Percentiles rank a stretch among this genome's conserved stretches.
Evolutionary conservation across 495 filamentous ascomycete species (phyloP).

Genomic region (Entonaema liquescens): DNA sequence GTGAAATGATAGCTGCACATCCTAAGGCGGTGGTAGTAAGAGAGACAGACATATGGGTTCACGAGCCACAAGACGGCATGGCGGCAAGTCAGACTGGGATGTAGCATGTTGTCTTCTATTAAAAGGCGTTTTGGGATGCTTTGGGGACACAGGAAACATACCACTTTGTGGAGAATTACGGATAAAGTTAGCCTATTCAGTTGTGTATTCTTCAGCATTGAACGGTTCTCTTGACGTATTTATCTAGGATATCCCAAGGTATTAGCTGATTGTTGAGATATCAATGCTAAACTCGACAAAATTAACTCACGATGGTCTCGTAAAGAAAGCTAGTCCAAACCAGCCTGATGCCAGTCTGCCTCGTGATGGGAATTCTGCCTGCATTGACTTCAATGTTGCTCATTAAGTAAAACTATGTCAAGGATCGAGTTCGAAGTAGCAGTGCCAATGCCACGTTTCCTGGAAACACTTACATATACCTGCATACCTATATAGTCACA

Average conservation of each 20-base stretch:
- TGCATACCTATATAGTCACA: background rate
- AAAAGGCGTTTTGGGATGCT: conserved; percentile 3
- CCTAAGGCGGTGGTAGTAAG: conserved; percentile 12
- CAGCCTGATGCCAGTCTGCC: conserved; percentile 14
- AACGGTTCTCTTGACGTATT: background rate
- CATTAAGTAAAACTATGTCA: conserved; percentile 28
- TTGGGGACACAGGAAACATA: conserved; percentile 2
- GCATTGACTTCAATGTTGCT: conserved; percentile 17
- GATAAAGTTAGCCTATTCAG: background rate
- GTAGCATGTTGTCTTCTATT: background rate
- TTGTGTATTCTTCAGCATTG: background rate
- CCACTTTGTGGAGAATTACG: conserved; percentile 1
- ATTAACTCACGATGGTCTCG: conserved; percentile 2
- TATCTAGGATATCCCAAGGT: background rate
- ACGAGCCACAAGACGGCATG: conserved; percentile 11
- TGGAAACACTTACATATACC: background rate
- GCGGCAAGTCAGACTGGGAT: background rate
- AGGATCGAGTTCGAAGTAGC: conserved; percentile 7
- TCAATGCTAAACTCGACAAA: conserved; percentile 18
- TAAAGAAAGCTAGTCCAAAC: background rate
- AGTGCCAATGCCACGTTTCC: conserved; percentile 21
- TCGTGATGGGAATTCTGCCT: conserved; percentile 24
- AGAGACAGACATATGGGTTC: background rate
- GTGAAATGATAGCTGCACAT: conserved; percentile 38
- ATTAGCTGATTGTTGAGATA: background rate